Evolutionary conservation across 768 basidiomycete species (phyloP).

Genomic region (Mycena epipterygia): DNA sequence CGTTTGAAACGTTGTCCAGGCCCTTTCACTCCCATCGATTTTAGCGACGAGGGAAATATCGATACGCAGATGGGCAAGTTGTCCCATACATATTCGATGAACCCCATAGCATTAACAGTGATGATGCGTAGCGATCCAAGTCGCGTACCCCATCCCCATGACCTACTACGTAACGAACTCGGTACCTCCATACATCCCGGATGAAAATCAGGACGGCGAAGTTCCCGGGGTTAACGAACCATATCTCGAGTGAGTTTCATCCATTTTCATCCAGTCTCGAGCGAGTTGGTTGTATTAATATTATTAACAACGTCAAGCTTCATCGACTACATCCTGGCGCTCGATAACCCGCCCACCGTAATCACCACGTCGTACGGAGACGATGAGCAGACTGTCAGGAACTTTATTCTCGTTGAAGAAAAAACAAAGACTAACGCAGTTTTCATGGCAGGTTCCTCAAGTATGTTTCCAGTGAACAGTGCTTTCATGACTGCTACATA

Average conservation of each 20-base stretch:
- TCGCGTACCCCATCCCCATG: constrained; percentile 61
- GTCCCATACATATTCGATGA: constrained; percentile 55
- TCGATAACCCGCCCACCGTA: constrained; percentile 52
- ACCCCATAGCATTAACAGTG: neutral
- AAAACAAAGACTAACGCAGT: neutral
- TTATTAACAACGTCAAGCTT: too few species aligned
- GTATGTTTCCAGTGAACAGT: neutral
- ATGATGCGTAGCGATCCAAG: constrained; percentile 48
- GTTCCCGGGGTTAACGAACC: constrained; percentile 54
- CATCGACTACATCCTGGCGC: constrained; percentile 50
- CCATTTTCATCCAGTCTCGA: too few species aligned
- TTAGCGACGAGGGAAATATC: constrained; percentile 50
- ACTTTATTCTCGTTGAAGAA: neutral
- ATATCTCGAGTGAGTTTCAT: constrained; percentile 47
- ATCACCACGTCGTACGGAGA: constrained; percentile 58
- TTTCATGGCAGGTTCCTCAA: constrained; percentile 16
- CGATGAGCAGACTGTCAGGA: constrained; percentile 38
- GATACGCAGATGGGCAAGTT: constrained; percentile 60
- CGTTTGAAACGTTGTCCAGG: neutral
- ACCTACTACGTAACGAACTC: constrained; percentile 62
- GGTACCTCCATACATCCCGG: constrained; percentile 57
- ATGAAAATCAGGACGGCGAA: constrained; percentile 37
- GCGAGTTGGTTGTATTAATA: too few species aligned
- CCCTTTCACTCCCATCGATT: neutral
- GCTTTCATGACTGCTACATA: neutral